Base-by-base conservation (phyloP, 495 filamentous ascomycete species). In the Aspergillus nanangensis region DNA sequence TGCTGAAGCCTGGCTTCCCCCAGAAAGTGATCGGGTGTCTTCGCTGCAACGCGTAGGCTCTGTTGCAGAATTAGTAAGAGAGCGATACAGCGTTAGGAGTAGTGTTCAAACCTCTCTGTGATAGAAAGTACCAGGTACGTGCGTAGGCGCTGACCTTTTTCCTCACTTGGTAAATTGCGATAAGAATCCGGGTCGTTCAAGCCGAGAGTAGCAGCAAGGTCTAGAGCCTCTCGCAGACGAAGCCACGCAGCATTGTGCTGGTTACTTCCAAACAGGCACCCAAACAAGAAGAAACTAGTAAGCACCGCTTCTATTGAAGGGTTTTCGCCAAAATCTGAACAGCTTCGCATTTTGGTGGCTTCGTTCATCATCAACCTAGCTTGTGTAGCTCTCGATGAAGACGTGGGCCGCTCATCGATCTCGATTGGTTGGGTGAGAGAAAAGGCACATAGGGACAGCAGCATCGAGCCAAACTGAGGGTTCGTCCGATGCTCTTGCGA, bases 401-500 rank as follows among this genome's bases (percentile, higher is more conserved):
- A 62, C 0, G 68, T 69, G 0, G 68, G 61, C 2, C 63, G 64
- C 43, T 71, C 68, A 20, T 65, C 62, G 2, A 79, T 67, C 20
- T 72, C 65, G 45, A 91, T 89, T 0, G 89, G 88, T 53, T 94
- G 90, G 9, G 90, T 88, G 63, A 90, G 77, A 58, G 90, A 86
- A 63, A 88, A 93, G 11, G 86, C 87, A 55, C 86, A 92, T 7
- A 95, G 63, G 10, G 89, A 83, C 19, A 83, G 74, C 11, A 94
- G 32, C 68, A 71, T 71, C 56, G 46, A 88, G 67, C 62, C 87
- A 82, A 73, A 71, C 43, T 71, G 93, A 80, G 25, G 78, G 74
- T 66, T 92, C 80, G 52, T 81, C 60, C 50, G 81, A 81, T 80
- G 57, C 82, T 84, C 67, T 78, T 78, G 49, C 41, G 56, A 81